Evolutionary conservation across 768 basidiomycete species (phyloP), one percentile per base, ranked within the genome.

Genomic region (Coprinopsis cinerea): DNA sequence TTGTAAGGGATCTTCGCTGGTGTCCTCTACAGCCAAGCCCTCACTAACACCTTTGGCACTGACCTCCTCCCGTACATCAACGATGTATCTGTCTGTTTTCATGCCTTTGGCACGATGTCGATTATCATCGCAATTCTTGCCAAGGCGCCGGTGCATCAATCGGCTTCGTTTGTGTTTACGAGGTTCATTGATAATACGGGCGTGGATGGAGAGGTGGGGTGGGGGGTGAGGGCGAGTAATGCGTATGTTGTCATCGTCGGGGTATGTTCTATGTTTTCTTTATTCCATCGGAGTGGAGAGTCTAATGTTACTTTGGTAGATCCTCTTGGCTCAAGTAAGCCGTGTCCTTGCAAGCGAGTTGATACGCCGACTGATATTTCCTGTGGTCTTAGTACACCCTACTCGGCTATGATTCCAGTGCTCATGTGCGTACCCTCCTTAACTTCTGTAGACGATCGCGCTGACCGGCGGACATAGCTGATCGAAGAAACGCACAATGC

Each of bases 21-120:
- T 0, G 77, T 91, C 0, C 71, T 91, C 6, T 63, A 82, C 53
- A 68, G 73, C 1, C 86, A 87, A 68, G 85, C 82, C 15, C 62
- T 83, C 1, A 83, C 83, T 55, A 89, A 88, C 64, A 85, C 85
- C 0, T 88, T 89, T 56, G 85, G 85, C 1, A 84, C 83, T 23
- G 74, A 72, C 30, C 58, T 84, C 4, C 70, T 89, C 11, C 76
- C 79, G 46, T 69, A 81, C 53, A 66, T 89, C 32, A 89, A 88
- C 63, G 87, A 85, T 53, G 62, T 84, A 17, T 88, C 85, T 1
- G 74, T 89, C 3, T 79, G 78, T 74, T 83, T 85, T 77, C 88
- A 91, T 54, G 84, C 80, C 1, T 49, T 83, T 35, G 88, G 88
- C 17, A 85, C 88, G 1, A 77, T 78, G 2, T 69, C 79, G 3